These are phyloP conservation scores for Talaromyces sp. DNA, from an alignment of 2,329 filamentous ascomycete species.

Conservation along the genomic window DNA sequence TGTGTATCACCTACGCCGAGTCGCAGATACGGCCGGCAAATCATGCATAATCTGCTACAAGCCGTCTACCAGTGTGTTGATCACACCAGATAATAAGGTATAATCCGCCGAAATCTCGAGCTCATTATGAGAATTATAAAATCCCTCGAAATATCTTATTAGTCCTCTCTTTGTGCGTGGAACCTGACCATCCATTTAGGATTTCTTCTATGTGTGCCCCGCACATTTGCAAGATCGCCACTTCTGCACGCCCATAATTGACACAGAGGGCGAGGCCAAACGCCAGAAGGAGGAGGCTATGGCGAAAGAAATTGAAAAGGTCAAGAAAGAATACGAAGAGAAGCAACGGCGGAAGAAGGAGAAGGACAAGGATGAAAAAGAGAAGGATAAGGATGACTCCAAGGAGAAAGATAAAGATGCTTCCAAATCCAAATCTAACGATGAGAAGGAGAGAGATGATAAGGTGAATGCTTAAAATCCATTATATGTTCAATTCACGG, in stretches of 20 bases:
- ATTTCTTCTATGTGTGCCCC: constrained; percentile 91
- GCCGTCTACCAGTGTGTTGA: constrained; percentile 80
- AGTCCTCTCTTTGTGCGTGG: background rate
- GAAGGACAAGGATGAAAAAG: constrained; percentile 52
- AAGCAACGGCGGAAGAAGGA: constrained; percentile 73
- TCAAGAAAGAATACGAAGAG: constrained; percentile 67
- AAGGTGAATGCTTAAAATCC: constrained; percentile 47
- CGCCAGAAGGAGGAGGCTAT: constrained; percentile 49
- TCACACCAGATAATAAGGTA: constrained; percentile 84
- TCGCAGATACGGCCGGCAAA: constrained; percentile 81
- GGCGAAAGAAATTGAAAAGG: constrained; percentile 49
- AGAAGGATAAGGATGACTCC: constrained; percentile 44
- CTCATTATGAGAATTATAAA: no score
- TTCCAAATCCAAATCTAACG: constrained; percentile 37
- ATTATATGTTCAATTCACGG: background rate
- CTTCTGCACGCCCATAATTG: constrained; percentile 67
- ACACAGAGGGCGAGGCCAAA: constrained; percentile 45
- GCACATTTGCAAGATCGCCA: constrained; percentile 79
- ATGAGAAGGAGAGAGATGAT: constrained; percentile 55
- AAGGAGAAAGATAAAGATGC: constrained; percentile 45
- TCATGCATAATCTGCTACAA: constrained; percentile 92
- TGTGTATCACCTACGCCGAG: constrained; percentile 79
- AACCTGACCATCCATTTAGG: constrained; percentile 48
- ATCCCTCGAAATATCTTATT: background rate
- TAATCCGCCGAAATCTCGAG: no score